Conservation (phyloP, 1,284 basidiomycete species). For the Cutaneotrichosporon arboriforme region DNA sequence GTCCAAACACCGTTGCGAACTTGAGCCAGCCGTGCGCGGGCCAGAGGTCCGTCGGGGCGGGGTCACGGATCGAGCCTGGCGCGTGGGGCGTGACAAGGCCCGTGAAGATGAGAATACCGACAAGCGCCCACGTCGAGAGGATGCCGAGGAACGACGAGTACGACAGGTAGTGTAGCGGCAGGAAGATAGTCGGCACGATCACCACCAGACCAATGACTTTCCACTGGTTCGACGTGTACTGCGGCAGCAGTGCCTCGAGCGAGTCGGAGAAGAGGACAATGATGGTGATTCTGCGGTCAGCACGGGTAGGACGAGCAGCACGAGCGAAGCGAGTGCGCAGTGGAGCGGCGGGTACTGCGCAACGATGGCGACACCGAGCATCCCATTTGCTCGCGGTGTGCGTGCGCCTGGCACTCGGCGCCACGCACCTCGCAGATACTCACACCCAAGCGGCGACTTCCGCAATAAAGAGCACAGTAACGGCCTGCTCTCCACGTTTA, state of each 20-base stretch:
- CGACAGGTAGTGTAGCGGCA: constrained; percentile 80
- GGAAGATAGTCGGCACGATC: constrained; percentile 72
- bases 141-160: constrained; percentile 79
- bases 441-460: constrained; percentile 64
- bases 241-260: constrained; percentile 64
- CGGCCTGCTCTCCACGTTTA: constrained; percentile 59
- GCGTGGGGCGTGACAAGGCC: constrained; percentile 55
- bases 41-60: constrained; percentile 64
- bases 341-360: no score
- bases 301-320: background rate
- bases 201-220: constrained; percentile 66
- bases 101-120: constrained; percentile 74
- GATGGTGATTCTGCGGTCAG: constrained; percentile 61
- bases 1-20: constrained; percentile 71
- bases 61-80: constrained; percentile 76
- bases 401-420: no score
- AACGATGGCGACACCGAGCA: no score
- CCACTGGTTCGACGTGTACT: constrained; percentile 63
- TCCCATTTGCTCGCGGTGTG: no score
- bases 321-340: no score
- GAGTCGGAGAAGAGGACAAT: constrained; percentile 81
- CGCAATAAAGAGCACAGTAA: constrained; percentile 70
- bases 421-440: constrained; percentile 19
- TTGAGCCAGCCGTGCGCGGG: constrained; percentile 56
- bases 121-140: constrained; percentile 65